Evolutionary conservation across 768 basidiomycete genomes (phyloP), one percentile per base, ranked within the genome.

Genomic region (Lentinula edodes): DNA sequence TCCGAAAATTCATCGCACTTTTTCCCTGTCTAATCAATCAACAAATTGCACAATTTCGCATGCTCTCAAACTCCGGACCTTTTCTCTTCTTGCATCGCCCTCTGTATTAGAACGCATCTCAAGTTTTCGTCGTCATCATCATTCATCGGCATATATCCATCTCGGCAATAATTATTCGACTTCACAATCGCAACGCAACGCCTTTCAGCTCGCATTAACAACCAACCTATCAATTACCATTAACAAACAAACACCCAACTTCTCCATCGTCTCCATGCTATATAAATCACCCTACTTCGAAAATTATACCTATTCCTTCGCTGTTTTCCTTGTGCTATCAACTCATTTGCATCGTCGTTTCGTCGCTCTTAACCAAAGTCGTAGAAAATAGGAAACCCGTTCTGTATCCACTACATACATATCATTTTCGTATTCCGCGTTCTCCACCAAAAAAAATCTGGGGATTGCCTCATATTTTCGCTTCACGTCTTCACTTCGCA

Each of bases 31-130:
- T 43, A 35, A 58, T 57, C 39, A 39, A 23, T 35, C 35, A 38
- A 56, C 20, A 15, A 20, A 6, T 59, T 34, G 45, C 58, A 59
- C 58, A 35, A 59, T 12, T 28, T 35, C 35, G 58, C 58, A 59
- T 34, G 58, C 45, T 48, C 45, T 20, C 58, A 50, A 59, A 45
- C 13, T 41, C 10, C 23, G 58, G 58, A 59, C 28, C 28, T 59
- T 36, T 18, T 52, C 43, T 13, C 15, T 56, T 56, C 41, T 58
- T 48, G 57, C 57, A 58, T 58, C 35, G 43, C 57, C 57, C 43
- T 34, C 28, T 41, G 38, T 38, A 42, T 48, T 59, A 59, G 58
- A 59, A 34, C 35, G 18, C 28, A 48, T 34, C n/a, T 59, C 58
- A 51, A 51, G 34, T 36, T 46, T 48, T 58, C 45, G 55, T 45